A percentile compares a stretch with the other conserved stretches of the same genome.
phyloP scores from a whole-genome alignment of 2,329 filamentous ascomycete genomes.

The Tolypocladium album region DNA sequence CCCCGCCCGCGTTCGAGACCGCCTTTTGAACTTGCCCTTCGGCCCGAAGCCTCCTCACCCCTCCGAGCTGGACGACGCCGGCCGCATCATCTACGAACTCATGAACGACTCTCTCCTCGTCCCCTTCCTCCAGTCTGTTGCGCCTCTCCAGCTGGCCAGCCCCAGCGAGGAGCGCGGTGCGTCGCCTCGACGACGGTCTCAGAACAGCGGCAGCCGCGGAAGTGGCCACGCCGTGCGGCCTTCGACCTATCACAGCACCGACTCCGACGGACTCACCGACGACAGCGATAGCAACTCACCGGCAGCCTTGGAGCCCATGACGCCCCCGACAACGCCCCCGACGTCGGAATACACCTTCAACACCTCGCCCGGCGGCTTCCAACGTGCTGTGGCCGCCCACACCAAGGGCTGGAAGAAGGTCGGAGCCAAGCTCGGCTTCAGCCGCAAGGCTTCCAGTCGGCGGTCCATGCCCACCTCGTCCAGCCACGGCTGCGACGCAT shows the following conservation, averaged over 20 bases:
- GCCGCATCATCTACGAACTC: conserved; percentile 82
- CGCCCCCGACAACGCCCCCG: conserved; percentile 63
- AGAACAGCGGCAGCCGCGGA: neutral
- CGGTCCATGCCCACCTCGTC: conserved; percentile 33
- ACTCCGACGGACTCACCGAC: conserved; percentile 47
- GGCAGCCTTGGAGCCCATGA: conserved; percentile 51
- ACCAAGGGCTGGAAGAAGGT: conserved; percentile 56
- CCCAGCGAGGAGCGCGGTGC: conserved; percentile 25
- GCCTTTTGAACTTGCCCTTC: conserved; percentile 47
- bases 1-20: conserved; percentile 73
- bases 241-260: conserved; percentile 33
- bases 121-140: conserved; percentile 71
- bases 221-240: conserved; percentile 9
- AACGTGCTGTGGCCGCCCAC: conserved; percentile 42
- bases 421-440: conserved; percentile 48
- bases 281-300: conserved; percentile 54
- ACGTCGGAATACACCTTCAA: conserved; percentile 45
- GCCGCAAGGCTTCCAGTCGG: conserved; percentile 37
- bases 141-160: conserved; percentile 23
- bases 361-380: conserved; percentile 40
- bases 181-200: conserved; percentile 22
- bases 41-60: conserved; percentile 61
- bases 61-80: conserved; percentile 67
- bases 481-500: conserved; percentile 22
- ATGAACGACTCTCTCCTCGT: conserved; percentile 97